Base-by-base conservation (phyloP, 495 filamentous ascomycete genomes). In the Xanthoparmelia taractica region DNA sequence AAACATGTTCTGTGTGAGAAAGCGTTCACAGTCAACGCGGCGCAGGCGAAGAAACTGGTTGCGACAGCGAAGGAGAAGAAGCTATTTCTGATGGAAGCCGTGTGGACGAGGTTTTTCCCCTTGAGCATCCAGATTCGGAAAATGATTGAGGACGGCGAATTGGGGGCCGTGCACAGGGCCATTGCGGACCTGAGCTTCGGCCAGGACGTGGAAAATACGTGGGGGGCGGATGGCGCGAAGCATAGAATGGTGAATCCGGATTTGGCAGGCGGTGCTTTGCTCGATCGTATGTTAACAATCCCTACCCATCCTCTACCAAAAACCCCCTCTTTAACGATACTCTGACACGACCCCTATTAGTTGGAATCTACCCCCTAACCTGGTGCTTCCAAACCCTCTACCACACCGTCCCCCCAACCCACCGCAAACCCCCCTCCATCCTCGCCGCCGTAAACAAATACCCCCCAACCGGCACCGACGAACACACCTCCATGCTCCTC, bases 381-480 rank as follows among this genome's bases (percentile, higher is more conserved):
- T 97, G 92, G 93, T 80, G 94, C 62, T 96, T 94, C 83, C 92
- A 96, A 75, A 87, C 85, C 58, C 81, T 96, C 45, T 97, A 96
- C 72, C 88, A 92, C 72, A 79, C 84, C 34, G 83, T 91, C 40
- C 86, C 88, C 10, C 71, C 73, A n/a, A 67, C 73, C 0, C 68
- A 79, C 59, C 79, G 82, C 23, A 75, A 79, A 65, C 61, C 80
- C 7, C 87, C 87, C 1, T 79, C 70, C n/a, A 77, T 85, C 29
- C 77, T 77, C 69, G 79, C 84, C 0, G 79, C 88, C 55, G 85
- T 96, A 57, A 84, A 87, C 64, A 88, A 87, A 62, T 78, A 82
- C 61, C 71, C 78, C 61, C 71, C 78, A 61, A 96, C 91, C 0
- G 92, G 92, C 23, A 89, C 85, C 13, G 93, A 97, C 72, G 89